phyloP scores from a whole-genome alignment of 768 basidiomycete genomes.

The Dioszegia crocea region DNA sequence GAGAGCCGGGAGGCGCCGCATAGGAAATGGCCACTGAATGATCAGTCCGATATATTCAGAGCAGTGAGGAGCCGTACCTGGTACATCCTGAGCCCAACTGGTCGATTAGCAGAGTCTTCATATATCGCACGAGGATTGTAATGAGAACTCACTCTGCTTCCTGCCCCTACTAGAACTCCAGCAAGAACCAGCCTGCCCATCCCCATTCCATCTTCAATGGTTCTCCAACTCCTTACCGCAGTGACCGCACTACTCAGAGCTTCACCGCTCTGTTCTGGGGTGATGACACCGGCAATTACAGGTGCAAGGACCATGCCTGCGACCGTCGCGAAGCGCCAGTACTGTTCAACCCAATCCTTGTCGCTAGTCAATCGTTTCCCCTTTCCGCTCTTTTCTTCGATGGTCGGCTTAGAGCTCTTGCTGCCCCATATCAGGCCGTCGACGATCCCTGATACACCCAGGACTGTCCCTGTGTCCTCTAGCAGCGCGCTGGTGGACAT shows the following conservation, averaged over 20 bases:
- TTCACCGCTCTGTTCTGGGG: neutral
- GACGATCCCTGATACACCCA: constrained; percentile 49
- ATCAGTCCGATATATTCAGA: constrained; percentile 5
- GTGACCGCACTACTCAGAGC: neutral
- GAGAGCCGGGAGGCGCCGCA: constrained; percentile 50
- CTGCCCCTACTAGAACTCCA: constrained; percentile 46
- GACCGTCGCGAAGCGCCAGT: constrained; percentile 36
- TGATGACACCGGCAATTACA: constrained; percentile 12
- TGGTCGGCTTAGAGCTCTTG: neutral
- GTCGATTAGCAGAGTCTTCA: neutral
- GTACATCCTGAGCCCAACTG: constrained; percentile 51
- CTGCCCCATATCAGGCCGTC: constrained; percentile 26
- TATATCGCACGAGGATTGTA: no score
- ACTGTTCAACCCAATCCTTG: neutral
- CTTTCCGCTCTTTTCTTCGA: neutral
- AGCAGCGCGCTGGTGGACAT: constrained; percentile 43
- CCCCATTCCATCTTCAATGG: constrained; percentile 7
- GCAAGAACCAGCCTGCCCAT: constrained; percentile 23
- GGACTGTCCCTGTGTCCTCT: constrained; percentile 40
- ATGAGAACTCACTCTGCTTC: constrained; percentile 46
- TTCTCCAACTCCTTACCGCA: constrained; percentile 10
- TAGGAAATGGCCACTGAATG: constrained; percentile 48
- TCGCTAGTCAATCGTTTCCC: neutral
- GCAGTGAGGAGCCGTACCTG: constrained; percentile 7
- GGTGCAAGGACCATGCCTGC: constrained; percentile 26